Base-by-base conservation (phyloP, 2,329 filamentous ascomycete genomes). In the Talaromyces rugulosus region DNA sequence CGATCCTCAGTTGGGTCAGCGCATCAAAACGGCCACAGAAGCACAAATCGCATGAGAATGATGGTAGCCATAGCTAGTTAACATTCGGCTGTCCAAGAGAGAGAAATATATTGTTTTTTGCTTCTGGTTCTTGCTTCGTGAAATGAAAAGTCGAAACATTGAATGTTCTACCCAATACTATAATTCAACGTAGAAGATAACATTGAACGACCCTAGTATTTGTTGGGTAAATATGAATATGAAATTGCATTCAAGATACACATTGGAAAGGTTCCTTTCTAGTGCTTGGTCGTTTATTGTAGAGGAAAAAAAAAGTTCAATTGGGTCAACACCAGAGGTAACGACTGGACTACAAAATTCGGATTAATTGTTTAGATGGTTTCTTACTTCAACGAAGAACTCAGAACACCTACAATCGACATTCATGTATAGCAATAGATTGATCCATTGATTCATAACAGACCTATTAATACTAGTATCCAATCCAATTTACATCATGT, bases 21-120 rank as follows among this genome's bases (percentile, higher is more conserved):
- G 81, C 11, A 82, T 88, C 68, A 75, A 79, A 69, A 74, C 78
- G 64, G 78, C 78, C 58, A 86, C 84, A 0, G 85, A 87, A 73
- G 68, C 66, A 58, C 50, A 53, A 53, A 31, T 31, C 50, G 50
- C 36, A n/a, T 40, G n/a, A 40, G n/a, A n/a, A n/a, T 40, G 14
- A 16, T 16, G 34, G 4, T 40, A 40, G 12, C 34, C 6, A n/a
- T 34, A 12, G 23, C 23, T 23, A 23, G 23, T 23, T 23, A 23
- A 23, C 1, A 34, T 23, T 23, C 11, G 11, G 33, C 11, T 34
- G 11, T 40, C 16, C n/a, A 23, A 23, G 23, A 23, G 1, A n/a
- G 16, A 40, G 36, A 40, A 40, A 40, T 36, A 36, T 36, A 14
- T 40, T n/a, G 3, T 14, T 6, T n/a, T 7, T 40, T 40, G 36